Percentiles rank a stretch among this genome's conserved stretches.
Evolutionary conservation across 257 asterid genomes (phyloP).

Genomic region (Orobanche coerulescens): DNA sequence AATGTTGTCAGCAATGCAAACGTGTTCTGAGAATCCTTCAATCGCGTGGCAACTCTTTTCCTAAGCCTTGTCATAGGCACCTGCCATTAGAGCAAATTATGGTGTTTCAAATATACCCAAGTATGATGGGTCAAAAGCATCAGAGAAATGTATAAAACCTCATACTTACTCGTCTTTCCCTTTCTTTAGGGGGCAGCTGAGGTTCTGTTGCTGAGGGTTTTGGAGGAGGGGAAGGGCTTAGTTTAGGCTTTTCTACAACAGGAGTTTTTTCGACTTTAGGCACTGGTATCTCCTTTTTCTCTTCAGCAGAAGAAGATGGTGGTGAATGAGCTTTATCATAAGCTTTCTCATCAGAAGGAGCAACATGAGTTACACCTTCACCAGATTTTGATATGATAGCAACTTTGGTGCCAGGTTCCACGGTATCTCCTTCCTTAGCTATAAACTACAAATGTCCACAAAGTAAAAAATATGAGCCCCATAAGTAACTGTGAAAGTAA

Average conservation of each 20-base stretch:
- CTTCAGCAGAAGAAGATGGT: constrained; percentile 47
- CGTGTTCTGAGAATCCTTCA: constrained; percentile 98
- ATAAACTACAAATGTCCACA: constrained; percentile 39
- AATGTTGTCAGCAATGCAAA: constrained; percentile 93
- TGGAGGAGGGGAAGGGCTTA: constrained; percentile 48
- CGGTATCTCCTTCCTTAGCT: constrained; percentile 93
- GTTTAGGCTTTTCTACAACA: constrained; percentile 47
- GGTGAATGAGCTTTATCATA: constrained; percentile 53
- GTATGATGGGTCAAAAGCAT: background rate
- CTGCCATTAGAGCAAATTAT: constrained; percentile 30
- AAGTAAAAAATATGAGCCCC: constrained; percentile 9
- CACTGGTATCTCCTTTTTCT: constrained; percentile 48
- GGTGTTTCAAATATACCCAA: background rate
- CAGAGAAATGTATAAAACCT: background rate
- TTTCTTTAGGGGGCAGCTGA: constrained; percentile 91
- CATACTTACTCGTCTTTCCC: constrained; percentile 82
- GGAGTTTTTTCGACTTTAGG: constrained; percentile 49
- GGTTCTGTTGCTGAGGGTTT: constrained; percentile 70
- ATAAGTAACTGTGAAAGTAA: constrained; percentile 10
- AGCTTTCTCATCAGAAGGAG: constrained; percentile 77
- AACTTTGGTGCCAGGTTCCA: constrained; percentile 85
- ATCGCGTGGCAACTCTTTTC: constrained; percentile 82
- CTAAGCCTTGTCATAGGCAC: constrained; percentile 99
- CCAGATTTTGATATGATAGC: constrained; percentile 87
- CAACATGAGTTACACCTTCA: constrained; percentile 75